Evolutionary conservation across 768 basidiomycete species (phyloP), one percentile per base, ranked within the genome.

Genomic region (Amylocystis lapponica): DNA sequence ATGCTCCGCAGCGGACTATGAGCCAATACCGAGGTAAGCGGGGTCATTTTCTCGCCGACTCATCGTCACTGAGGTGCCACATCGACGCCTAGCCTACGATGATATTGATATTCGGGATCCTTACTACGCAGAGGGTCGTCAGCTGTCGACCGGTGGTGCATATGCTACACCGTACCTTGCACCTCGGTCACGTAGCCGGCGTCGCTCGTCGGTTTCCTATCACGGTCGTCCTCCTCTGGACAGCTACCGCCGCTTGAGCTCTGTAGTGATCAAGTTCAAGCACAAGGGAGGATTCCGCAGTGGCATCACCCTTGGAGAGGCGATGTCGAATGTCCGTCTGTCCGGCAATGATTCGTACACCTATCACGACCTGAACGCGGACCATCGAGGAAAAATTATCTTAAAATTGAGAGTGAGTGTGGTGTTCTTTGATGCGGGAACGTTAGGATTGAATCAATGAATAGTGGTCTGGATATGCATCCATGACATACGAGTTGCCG

Each of bases 401-500:
- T 65, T 86, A 32, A 79, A 72, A 58, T 64, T 86, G 46, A 74
- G 75, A 64, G 84, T 81, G 53, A 32, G 77, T 66, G 16, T 34
- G 30, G 36, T 19, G n/a, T 42, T 27, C 1, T 46, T 42, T 37
- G 17, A 14, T 44, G 23, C n/a, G n/a, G n/a, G n/a, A n/a, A n/a
- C n/a, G n/a, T n/a, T n/a, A n/a, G n/a, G 35, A 40, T 48, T 38
- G 31, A 42, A 45, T 12, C 20, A 30, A n/a, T 16, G 27, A 32
- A 16, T 39, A 86, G 84, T 87, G 83, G 83, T 67, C 75, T 32
- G 83, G 83, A 1, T 84, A 85, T 54, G 61, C 71, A 31, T 73
- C 83, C 8, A 71, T 84, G 60, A 84, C 81, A 31, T 87, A 86
- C 50, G 81, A 86, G 56, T 78, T 87, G 33, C 84, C 85, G 1